A percentile compares a stretch with the other conserved stretches of the same genome.
These are phyloP conservation scores for Leccinum disarticulatum DNA, from an alignment of 768 basidiomycete genomes.

Conservation along the genomic window DNA sequence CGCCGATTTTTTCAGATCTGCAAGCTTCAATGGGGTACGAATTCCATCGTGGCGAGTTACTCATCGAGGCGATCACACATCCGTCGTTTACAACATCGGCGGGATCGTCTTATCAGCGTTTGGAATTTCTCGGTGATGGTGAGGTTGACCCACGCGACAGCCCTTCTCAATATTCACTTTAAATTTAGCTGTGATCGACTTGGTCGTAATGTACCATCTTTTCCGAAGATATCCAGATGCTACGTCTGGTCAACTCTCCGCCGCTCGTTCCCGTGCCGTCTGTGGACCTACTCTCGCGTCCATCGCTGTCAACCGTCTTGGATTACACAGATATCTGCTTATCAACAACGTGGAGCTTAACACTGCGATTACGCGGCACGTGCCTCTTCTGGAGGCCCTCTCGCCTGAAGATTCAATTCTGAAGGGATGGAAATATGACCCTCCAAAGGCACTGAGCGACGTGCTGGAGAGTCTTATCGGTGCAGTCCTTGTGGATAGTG, in stretches of 20 bases:
- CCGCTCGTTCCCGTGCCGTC: constrained; percentile 67
- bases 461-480: constrained; percentile 84
- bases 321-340: constrained; percentile 68
- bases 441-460: constrained; percentile 84
- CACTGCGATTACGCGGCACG: constrained; percentile 58
- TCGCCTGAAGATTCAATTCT: constrained; percentile 61
- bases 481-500: constrained; percentile 79
- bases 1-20: constrained; percentile 51
- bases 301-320: constrained; percentile 62
- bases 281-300: constrained; percentile 74
- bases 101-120: constrained; percentile 73
- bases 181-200: constrained; percentile 60
- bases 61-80: constrained; percentile 84
- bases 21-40: constrained; percentile 68
- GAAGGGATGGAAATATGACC: constrained; percentile 78
- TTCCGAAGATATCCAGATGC: constrained; percentile 68
- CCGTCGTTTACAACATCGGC: constrained; percentile 63
- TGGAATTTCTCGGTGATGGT: constrained; percentile 93
- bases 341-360: constrained; percentile 69
- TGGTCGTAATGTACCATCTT: constrained; percentile 72
- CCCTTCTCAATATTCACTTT: constrained; percentile 8
- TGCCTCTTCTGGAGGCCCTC: constrained; percentile 56
- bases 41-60: constrained; percentile 60
- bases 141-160: constrained; percentile 24
- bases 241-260: constrained; percentile 74